A percentile compares a stretch with the other conserved stretches of the same genome.
Conservation (phyloP, 163 green algal genomes). For the Scenedesmus sp. region DNA sequence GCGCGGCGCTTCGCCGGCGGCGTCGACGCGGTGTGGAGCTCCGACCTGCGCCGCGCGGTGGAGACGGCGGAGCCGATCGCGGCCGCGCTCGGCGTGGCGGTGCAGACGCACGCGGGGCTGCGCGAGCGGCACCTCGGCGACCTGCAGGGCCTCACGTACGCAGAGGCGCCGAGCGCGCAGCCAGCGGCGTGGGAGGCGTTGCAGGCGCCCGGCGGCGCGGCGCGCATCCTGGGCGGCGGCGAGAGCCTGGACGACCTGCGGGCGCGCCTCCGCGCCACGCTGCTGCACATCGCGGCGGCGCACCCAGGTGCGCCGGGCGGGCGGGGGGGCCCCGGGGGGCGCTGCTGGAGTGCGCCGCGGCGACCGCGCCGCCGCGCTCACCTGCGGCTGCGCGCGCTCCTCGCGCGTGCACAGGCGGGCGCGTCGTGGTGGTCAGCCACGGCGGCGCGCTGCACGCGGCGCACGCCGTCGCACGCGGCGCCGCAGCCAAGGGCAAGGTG, state of each 20-base stretch:
- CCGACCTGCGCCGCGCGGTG: constrained; percentile 45
- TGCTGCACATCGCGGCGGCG: constrained; percentile 40
- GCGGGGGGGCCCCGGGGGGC: not conserved
- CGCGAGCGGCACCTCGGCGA: constrained; percentile 42
- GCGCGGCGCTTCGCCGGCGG: constrained; percentile 3
- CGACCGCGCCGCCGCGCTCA: too few species aligned
- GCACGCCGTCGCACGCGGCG: constrained; percentile 28
- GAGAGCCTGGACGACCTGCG: constrained; percentile 41
- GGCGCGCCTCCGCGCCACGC: constrained; percentile 21
- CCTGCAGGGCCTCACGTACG: constrained; percentile 49
- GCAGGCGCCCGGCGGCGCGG: constrained; percentile 3
- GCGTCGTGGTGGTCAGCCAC: constrained; percentile 48
- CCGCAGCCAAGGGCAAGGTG: constrained; percentile 29
- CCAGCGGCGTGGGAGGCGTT: constrained; percentile 27
- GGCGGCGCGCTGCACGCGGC: constrained; percentile 45
- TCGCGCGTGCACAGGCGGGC: constrained; percentile 34
- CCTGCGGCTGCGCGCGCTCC: not conserved
- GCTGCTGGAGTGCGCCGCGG: too few species aligned
- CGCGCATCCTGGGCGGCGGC: constrained; percentile 39
- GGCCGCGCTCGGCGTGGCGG: not conserved
- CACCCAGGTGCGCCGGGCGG: constrained; percentile 23
- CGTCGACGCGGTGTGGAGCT: constrained; percentile 48
- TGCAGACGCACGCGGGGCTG: constrained; percentile 23
- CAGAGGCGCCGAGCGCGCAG: constrained; percentile 3
- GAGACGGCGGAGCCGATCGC: constrained; percentile 49